These are phyloP conservation scores for Phytophthora tubulina DNA, from an alignment of 352 stramenopile species.

Conservation along the genomic window DNA sequence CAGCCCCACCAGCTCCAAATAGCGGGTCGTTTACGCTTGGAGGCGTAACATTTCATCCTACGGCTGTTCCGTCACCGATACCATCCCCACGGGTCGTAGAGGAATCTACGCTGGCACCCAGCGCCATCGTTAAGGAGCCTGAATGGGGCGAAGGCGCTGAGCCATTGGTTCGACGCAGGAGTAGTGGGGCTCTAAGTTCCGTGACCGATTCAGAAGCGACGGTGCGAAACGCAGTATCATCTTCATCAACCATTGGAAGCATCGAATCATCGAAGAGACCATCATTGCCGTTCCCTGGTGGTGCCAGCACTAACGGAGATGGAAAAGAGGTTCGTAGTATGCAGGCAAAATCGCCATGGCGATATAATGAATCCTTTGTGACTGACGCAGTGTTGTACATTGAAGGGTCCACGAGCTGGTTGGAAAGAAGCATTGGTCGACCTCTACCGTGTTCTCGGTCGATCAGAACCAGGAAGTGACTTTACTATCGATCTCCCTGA, in stretches of 20 bases:
- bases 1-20: constrained; percentile 38
- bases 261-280: constrained; percentile 35
- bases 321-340: constrained; percentile 56
- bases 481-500: constrained; percentile 80
- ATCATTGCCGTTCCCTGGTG: constrained; percentile 26
- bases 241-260: constrained; percentile 38
- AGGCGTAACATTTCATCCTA: constrained; percentile 66
- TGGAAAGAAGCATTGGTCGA: constrained; percentile 80
- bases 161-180: constrained; percentile 42
- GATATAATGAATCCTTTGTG: not conserved
- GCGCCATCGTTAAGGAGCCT: constrained; percentile 50
- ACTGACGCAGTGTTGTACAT: constrained; percentile 5
- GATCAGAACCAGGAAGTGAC: constrained; percentile 69
- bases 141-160: constrained; percentile 48
- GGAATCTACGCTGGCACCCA: constrained; percentile 48
- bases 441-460: constrained; percentile 70
- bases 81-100: constrained; percentile 49
- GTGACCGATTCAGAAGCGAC: constrained; percentile 45
- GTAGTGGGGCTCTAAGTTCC: constrained; percentile 48
- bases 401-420: constrained; percentile 39
- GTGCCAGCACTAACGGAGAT: constrained; percentile 23
- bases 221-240: constrained; percentile 36
- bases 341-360: not conserved
- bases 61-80: constrained; percentile 56
- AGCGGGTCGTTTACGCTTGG: constrained; percentile 56